Percentiles rank a stretch among this genome's conserved stretches.
Evolutionary conservation across 306 rosid genomes (phyloP).

Genomic region (Calophaca sinica): DNA sequence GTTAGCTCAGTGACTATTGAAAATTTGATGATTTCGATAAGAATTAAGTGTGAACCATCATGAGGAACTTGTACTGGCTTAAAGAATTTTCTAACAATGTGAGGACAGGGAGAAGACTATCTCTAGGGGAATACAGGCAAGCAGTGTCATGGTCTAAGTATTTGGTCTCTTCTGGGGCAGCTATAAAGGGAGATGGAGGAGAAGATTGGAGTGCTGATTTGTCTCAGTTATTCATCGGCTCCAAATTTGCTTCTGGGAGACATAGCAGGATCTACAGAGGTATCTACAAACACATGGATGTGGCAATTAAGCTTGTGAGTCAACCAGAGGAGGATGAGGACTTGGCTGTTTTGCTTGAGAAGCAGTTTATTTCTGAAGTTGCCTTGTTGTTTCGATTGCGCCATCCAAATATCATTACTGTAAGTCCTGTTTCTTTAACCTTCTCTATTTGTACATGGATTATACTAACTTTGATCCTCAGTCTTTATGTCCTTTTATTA

Average conservation of each 20-base stretch:
- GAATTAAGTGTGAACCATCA: conserved; percentile 52
- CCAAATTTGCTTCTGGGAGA: conserved; percentile 88
- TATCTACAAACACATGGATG: conserved; percentile 82
- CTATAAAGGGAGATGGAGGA: conserved; percentile 84
- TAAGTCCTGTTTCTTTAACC: conserved; percentile 53
- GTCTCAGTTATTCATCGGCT: conserved; percentile 86
- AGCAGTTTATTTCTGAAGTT: conserved; percentile 89
- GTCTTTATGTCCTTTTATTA: no score
- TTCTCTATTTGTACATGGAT: not conserved
- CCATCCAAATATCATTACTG: conserved; percentile 94
- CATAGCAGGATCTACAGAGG: conserved; percentile 98
- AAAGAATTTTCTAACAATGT: conserved; percentile 69
- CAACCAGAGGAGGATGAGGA: conserved; percentile 91
- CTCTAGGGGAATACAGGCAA: conserved; percentile 84
- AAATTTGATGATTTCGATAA: conserved; percentile 49
- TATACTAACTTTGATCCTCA: not conserved
- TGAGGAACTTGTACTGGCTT: conserved; percentile 73
- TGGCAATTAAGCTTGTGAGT: conserved; percentile 92
- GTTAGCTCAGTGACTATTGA: conserved; percentile 33
- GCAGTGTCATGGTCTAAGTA: conserved; percentile 99
- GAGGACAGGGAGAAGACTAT: conserved; percentile 67
- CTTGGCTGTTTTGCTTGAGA: conserved; percentile 76
- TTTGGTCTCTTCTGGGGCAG: conserved; percentile 86
- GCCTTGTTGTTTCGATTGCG: conserved; percentile 77
- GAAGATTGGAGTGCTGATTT: conserved; percentile 96